These are phyloP conservation scores for Colletotrichum echinochloae DNA, from an alignment of 2,329 filamentous ascomycete species.

Conservation along the genomic window DNA sequence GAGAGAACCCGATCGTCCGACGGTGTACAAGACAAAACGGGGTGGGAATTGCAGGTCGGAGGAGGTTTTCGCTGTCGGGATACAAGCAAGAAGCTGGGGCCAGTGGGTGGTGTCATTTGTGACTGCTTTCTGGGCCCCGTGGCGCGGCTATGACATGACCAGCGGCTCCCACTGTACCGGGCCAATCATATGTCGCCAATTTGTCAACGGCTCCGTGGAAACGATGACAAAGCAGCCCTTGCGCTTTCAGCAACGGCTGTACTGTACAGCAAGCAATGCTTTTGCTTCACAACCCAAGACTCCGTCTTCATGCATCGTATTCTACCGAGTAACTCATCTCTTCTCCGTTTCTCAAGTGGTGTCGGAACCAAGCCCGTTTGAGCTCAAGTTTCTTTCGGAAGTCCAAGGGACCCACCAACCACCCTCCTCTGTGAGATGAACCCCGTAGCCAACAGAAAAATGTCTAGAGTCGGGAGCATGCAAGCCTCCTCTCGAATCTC, in stretches of 20 bases:
- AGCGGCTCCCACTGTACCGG: not conserved
- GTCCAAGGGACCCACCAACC: not conserved
- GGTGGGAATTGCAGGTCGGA: slow-evolving; percentile 30
- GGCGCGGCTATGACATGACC: slow-evolving; percentile 40
- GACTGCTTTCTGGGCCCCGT: slow-evolving; percentile 30
- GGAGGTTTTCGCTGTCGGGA: slow-evolving; percentile 28
- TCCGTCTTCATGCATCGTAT: not conserved
- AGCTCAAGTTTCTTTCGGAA: not conserved
- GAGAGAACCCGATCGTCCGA: not conserved
- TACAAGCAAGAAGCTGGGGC: slow-evolving; percentile 31
- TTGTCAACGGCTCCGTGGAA: slow-evolving; percentile 22
- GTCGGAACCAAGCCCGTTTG: not conserved
- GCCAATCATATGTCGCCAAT: slow-evolving; percentile 34
- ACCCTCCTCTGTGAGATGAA: not conserved
- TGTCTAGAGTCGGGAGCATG: not conserved
- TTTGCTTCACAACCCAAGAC: not conserved
- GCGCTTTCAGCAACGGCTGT: slow-evolving; percentile 8
- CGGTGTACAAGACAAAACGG: slow-evolving; percentile 16
- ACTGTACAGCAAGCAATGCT: no score
- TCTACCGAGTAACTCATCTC: not conserved
- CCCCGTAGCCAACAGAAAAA: not conserved
- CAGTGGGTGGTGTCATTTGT: slow-evolving; percentile 32
- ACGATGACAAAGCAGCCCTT: slow-evolving; percentile 33
- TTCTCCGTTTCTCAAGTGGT: no score
- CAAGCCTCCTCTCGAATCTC: not conserved